phyloP scores from a whole-genome alignment of 1,284 basidiomycete genomes.

The Cryptococcus depauperatus region DNA sequence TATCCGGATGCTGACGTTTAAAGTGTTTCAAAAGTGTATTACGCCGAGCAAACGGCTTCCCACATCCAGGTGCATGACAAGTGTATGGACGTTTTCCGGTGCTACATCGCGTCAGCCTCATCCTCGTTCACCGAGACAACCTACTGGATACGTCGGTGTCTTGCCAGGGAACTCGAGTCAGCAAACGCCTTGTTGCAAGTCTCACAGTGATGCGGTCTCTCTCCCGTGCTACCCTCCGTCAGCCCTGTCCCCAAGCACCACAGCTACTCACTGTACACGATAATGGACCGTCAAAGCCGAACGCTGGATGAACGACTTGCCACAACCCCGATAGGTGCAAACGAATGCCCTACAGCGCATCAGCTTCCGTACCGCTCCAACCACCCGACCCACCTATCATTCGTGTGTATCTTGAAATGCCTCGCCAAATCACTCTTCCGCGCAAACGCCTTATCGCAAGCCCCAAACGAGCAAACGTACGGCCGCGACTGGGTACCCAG shows the following conservation, averaged over 20 bases:
- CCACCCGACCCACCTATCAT: conserved; percentile 36
- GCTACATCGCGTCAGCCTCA: conserved; percentile 13
- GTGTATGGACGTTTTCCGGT: conserved; percentile 38
- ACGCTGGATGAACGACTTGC: conserved; percentile 45
- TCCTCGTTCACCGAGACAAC: conserved; percentile 17
- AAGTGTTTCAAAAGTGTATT: conserved; percentile 42
- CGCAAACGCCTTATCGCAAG: conserved; percentile 48
- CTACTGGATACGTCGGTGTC: conserved; percentile 52
- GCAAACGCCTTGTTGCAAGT: conserved; percentile 50
- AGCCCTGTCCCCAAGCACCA: neutral
- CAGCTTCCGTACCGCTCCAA: neutral
- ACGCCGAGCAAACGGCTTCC: conserved; percentile 34
- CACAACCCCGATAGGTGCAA: conserved; percentile 36
- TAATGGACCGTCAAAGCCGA: conserved; percentile 46
- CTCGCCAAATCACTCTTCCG: conserved; percentile 48
- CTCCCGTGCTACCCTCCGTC: conserved; percentile 48
- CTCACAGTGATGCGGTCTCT: conserved; percentile 52
- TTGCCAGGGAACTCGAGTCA: conserved; percentile 53
- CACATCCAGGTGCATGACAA: conserved; percentile 30
- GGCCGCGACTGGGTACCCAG: conserved; percentile 32
- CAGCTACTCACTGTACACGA: conserved; percentile 44
- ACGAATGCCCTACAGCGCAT: conserved; percentile 37
- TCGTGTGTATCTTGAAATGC: conserved; percentile 48
- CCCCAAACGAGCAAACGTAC: conserved; percentile 39
- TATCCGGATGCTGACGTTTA: conserved; percentile 33